Evolutionary conservation across 2,329 filamentous ascomycete genomes (phyloP), one percentile per base, ranked within the genome.

Genomic region (Nemania sp.): DNA sequence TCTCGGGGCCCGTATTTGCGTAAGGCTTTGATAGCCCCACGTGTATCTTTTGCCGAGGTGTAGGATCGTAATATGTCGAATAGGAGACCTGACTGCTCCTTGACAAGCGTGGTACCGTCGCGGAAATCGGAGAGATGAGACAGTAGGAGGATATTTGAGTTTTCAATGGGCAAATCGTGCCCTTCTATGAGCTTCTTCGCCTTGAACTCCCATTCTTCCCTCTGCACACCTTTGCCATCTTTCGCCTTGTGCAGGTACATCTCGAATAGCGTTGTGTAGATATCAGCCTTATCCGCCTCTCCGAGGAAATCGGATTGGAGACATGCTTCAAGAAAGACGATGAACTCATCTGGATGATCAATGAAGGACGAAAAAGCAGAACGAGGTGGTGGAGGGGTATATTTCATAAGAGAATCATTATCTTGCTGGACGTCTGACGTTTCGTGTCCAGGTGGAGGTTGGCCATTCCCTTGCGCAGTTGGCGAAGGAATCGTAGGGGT

Each of bases 11-110:
- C 95, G 68, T 99, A 99, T 71, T 96, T 97, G 56, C 85, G 83
- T 34, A 99, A 77, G 0, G 94, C 92, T 67, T 88, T 90, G 67
- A 99, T 91, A 5, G 93, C 93, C 8, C 94, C 93, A 34, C 83
- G 80, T 0, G 94, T 99, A 70, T 99, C 94, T 61, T 91, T 91
- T 19, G 92, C 91, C 1, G 91, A 86, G 1, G 93, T 96, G 70
- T 96, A 97, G 1, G 93, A 97, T 43, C 94, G 87, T 76, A 99
- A 97, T 55, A 99, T 97, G 72, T 99, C 94, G 52, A 92, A 94
- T 36, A 90, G 82, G 2, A 99, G 81, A 17, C 92, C 91, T 55
- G 95, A 90, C 67, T 97, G 90, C 74, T 99, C 94, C 62, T 92
- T 90, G 50, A 99, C 92, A 1, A 99, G 82, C 1, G 91, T 90